A percentile compares a stretch with the other conserved stretches of the same genome.
phyloP scores from a whole-genome alignment of 2,329 filamentous ascomycete species.

The Sphaerulina musiva region DNA sequence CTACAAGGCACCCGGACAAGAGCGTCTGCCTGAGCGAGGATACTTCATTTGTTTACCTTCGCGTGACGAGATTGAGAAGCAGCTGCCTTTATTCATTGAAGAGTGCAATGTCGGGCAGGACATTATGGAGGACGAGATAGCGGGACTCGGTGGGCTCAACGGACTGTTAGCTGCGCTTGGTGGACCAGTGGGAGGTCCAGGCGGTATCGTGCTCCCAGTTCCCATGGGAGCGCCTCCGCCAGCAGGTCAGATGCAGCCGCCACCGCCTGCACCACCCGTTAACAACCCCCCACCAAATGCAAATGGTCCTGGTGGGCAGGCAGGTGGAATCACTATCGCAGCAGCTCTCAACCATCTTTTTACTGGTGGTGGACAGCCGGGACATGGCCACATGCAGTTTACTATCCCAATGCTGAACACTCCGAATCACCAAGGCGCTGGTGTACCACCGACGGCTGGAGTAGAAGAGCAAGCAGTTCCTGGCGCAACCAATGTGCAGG shows the following conservation, averaged over 20 bases:
- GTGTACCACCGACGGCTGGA: background rate
- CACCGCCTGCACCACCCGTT: background rate
- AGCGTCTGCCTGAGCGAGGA: conserved; percentile 6
- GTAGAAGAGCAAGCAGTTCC: background rate
- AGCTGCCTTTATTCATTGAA: conserved; percentile 14
- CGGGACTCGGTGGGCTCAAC: background rate
- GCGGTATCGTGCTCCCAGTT: conserved; percentile 2
- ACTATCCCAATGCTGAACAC: background rate
- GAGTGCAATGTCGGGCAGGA: conserved; percentile 11
- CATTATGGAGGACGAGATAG: background rate
- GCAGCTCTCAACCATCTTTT: background rate
- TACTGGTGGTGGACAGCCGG: background rate
- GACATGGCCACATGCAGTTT: background rate
- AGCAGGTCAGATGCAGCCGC: background rate
- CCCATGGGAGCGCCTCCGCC: background rate
- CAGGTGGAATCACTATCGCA: background rate
- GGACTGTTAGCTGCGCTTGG: conserved; percentile 1
- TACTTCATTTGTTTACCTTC: conserved; percentile 14
- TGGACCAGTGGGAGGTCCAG: conserved; percentile 1
- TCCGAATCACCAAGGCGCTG: background rate
- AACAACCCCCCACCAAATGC: background rate
- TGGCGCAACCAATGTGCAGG: background rate
- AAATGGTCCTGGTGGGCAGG: background rate
- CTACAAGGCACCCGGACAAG: conserved; percentile 2
- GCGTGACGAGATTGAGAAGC: conserved; percentile 8